These are phyloP conservation scores for Coleophoma cylindrospora DNA, from an alignment of 2,329 filamentous ascomycete genomes.

Conservation along the genomic window DNA sequence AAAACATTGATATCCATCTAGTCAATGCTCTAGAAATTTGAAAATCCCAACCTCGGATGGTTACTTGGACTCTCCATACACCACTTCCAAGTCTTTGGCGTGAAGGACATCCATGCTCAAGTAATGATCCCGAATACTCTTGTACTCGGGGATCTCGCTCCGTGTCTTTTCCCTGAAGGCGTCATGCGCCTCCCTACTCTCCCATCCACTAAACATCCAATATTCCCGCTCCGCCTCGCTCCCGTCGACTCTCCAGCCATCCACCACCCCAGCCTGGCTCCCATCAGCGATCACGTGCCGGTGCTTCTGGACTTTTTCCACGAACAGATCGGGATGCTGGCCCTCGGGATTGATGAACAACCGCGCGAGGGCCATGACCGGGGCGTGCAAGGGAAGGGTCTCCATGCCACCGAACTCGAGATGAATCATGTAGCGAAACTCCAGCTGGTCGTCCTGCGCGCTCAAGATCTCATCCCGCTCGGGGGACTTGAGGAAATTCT, in stretches of 20 bases:
- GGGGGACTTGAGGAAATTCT: constrained; percentile 7
- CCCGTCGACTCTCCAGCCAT: constrained; percentile 6
- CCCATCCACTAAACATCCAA: constrained; percentile 10
- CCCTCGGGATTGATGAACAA: constrained; percentile 4
- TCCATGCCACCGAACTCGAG: constrained; percentile 3
- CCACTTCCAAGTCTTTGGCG: constrained; percentile 7
- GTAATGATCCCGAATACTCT: constrained; percentile 1
- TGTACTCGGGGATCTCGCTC: constrained; percentile 2
- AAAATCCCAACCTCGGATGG: too few relatives aligned
- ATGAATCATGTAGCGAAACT: constrained; percentile 12
- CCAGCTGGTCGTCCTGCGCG: constrained; percentile 7
- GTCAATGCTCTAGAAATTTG: neutral
- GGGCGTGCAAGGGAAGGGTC: constrained; percentile 7
- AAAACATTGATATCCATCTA: neutral
- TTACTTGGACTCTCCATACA: neutral
- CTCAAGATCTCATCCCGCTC: constrained; percentile 9
- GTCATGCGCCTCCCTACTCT: constrained; percentile 3
- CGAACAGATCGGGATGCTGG: neutral
- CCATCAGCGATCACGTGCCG: neutral
- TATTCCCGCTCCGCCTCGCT: constrained; percentile 6
- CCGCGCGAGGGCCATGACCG: constrained; percentile 7
- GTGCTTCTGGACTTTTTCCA: constrained; percentile 1
- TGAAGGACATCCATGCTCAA: constrained; percentile 8
- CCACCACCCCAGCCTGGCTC: constrained; percentile 1
- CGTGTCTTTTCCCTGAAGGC: constrained; percentile 5